phyloP scores from a whole-genome alignment of 305 asterid genomes.

The Fraxinus xanthoxyloides region DNA sequence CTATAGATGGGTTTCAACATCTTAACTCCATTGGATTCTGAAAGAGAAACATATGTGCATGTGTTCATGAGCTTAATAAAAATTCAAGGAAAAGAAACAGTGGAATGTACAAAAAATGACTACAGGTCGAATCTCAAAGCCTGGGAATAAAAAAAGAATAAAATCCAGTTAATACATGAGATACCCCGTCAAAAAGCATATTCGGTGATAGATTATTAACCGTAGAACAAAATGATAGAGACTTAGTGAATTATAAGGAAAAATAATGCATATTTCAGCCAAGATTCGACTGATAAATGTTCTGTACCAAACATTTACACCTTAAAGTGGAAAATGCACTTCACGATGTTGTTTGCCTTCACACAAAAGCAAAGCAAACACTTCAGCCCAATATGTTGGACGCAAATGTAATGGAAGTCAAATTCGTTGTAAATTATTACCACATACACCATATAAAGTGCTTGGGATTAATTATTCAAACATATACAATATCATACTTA shows the following conservation, averaged over 20 bases:
- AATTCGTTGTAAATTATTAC: background rate
- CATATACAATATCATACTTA: too few relatives aligned
- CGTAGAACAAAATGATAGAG: background rate
- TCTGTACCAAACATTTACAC: background rate
- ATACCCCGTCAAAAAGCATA: background rate
- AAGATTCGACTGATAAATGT: background rate
- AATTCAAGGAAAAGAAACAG: background rate
- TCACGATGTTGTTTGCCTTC: background rate
- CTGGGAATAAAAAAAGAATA: background rate
- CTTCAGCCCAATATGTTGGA: background rate
- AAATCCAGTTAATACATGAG: background rate
- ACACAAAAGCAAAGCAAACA: background rate
- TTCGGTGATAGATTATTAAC: background rate
- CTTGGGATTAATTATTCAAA: background rate
- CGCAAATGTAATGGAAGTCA: background rate
- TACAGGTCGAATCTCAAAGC: background rate
- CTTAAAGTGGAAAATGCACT: background rate
- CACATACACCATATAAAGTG: background rate
- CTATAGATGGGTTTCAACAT: conserved; percentile 2
- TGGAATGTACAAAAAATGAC: background rate
- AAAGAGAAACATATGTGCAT: too few relatives aligned
- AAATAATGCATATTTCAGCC: background rate
- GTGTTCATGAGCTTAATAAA: conserved; percentile 11
- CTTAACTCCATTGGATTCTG: background rate
- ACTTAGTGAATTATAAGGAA: background rate